These are phyloP conservation scores for Athelia sp. DNA, from an alignment of 1,284 basidiomycete genomes.

Conservation along the genomic window DNA sequence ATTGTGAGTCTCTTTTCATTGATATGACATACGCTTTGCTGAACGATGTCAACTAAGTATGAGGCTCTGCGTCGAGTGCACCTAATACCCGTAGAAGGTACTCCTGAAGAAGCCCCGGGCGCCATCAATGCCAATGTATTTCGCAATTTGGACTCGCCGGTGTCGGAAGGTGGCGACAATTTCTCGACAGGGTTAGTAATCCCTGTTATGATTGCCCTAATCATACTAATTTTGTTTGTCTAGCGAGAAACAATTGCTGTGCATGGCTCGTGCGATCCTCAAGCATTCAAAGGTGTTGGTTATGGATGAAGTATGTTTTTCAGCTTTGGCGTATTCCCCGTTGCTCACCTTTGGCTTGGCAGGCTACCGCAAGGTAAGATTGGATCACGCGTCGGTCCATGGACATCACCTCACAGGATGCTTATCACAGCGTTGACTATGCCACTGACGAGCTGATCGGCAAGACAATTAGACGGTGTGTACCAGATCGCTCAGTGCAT, in stretches of 20 bases:
- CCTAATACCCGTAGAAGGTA: slow-evolving; percentile 63
- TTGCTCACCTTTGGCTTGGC: neutral
- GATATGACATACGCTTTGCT: neutral
- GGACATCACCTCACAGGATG: slow-evolving; percentile 1
- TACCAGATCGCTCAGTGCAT: slow-evolving; percentile 7
- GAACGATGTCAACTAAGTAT: slow-evolving; percentile 41
- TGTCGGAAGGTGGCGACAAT: slow-evolving; percentile 90
- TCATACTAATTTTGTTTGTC: neutral
- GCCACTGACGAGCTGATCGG: slow-evolving; percentile 73
- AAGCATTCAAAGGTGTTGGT: slow-evolving; percentile 61
- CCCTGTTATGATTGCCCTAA: neutral
- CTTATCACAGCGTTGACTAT: slow-evolving; percentile 59
- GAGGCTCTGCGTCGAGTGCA: slow-evolving; percentile 87
- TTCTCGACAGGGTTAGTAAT: slow-evolving; percentile 76
- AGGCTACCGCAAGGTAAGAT: slow-evolving; percentile 65
- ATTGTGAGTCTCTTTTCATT: slow-evolving; percentile 48
- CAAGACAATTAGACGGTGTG: slow-evolving; percentile 70
- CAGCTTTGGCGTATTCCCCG: slow-evolving; percentile 20
- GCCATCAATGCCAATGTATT: slow-evolving; percentile 80
- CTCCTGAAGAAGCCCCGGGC: slow-evolving; percentile 43
- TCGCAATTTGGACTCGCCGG: slow-evolving; percentile 77
- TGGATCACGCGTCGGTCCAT: neutral
- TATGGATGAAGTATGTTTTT: slow-evolving; percentile 65
- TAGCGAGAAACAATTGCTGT: slow-evolving; percentile 59
- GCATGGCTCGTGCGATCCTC: slow-evolving; percentile 62